Evolutionary conservation across 257 asterid species (phyloP).

Genomic region (Jasminum sambac): DNA sequence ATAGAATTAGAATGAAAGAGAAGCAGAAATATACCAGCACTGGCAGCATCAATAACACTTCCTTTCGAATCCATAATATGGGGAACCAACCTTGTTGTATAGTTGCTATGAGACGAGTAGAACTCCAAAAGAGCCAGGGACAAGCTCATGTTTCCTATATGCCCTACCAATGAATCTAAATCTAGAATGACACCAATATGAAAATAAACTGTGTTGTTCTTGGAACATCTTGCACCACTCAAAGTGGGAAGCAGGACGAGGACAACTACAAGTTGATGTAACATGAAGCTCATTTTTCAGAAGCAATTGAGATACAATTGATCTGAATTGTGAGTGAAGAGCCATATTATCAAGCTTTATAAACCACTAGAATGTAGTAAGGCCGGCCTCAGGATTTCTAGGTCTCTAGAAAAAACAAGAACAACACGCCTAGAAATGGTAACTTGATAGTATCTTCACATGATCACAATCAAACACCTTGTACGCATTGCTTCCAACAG

Average conservation of each 20-base stretch:
- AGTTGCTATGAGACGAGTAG: not conserved
- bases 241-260: conserved; percentile 21
- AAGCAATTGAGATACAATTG: not conserved
- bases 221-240: conserved; percentile 3
- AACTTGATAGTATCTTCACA: not conserved
- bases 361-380: not conserved
- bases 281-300: conserved; percentile 14
- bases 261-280: not conserved
- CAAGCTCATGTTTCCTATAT: not conserved
- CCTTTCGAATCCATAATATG: not conserved
- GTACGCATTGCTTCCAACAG: no score
- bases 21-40: not conserved
- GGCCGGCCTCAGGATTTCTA: no score
- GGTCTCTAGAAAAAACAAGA: not conserved
- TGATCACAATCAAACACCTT: not conserved
- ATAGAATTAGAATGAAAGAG: not conserved
- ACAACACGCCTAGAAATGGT: not conserved
- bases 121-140: conserved; percentile 4
- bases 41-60: conserved; percentile 10
- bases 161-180: conserved; percentile 16
- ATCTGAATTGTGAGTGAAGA: not conserved
- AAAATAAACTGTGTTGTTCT: conserved; percentile 9
- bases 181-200: conserved; percentile 36
- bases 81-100: conserved; percentile 2
- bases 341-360: not conserved